Evolutionary conservation across 2,329 filamentous ascomycete genomes (phyloP).

Genomic region (Cadophora luteo-olivacea): DNA sequence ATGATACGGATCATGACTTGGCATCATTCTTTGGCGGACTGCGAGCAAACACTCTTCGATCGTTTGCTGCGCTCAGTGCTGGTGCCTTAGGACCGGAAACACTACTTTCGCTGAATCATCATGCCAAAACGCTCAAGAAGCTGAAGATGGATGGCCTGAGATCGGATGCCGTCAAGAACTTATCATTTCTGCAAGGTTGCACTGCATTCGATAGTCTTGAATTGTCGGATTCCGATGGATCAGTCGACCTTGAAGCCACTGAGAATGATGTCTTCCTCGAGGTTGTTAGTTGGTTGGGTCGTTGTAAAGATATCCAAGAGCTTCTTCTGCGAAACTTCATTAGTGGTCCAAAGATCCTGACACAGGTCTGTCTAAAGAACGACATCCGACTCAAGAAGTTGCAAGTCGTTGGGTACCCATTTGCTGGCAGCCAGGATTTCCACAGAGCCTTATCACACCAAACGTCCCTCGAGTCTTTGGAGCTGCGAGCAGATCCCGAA

Average conservation of each 20-base stretch:
- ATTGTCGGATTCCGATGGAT: slow-evolving; percentile 51
- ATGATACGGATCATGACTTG: slow-evolving; percentile 57
- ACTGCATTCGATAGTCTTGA: slow-evolving; percentile 55
- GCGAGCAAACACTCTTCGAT: slow-evolving; percentile 60
- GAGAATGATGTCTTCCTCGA: slow-evolving; percentile 59
- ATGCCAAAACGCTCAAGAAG: slow-evolving; percentile 60
- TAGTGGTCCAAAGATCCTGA: slow-evolving; percentile 59
- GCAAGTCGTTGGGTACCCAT: slow-evolving; percentile 54
- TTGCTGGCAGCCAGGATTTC: slow-evolving; percentile 57
- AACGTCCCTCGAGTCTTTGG: slow-evolving; percentile 52
- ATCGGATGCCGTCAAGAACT: slow-evolving; percentile 54
- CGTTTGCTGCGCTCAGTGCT: slow-evolving; percentile 63
- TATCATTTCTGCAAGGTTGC: slow-evolving; percentile 56
- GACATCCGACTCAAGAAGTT: slow-evolving; percentile 55
- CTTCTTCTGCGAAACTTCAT: slow-evolving; percentile 58
- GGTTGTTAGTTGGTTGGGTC: slow-evolving; percentile 59
- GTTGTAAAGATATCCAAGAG: slow-evolving; percentile 57
- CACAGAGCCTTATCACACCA: slow-evolving; percentile 60
- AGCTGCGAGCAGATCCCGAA: slow-evolving; percentile 55
- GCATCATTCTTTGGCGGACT: slow-evolving; percentile 64
- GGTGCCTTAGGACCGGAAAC: slow-evolving; percentile 61
- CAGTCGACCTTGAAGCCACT: slow-evolving; percentile 54
- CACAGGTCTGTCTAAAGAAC: slow-evolving; percentile 54
- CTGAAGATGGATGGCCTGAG: slow-evolving; percentile 57
- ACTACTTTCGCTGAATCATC: slow-evolving; percentile 58